Evolutionary conservation across 441 rosid species (phyloP).

Genomic region (Croton laevigatus): DNA sequence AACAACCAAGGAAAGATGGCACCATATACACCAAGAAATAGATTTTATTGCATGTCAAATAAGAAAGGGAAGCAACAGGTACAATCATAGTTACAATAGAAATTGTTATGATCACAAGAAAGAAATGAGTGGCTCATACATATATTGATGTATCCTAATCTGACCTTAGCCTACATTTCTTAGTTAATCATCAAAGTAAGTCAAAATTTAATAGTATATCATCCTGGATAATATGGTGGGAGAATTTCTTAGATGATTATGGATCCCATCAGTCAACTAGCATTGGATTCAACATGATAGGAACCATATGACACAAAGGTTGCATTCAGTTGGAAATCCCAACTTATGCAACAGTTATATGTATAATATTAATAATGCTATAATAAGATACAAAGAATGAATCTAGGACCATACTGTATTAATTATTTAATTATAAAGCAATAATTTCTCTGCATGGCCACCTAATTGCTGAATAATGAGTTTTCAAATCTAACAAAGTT

Average conservation of each 20-base stretch:
- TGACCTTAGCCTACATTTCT: not conserved
- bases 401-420: not conserved
- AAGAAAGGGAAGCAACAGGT: not conserved
- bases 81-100: not conserved
- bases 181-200: not conserved
- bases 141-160: constrained; percentile 1
- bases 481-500: not conserved
- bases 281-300: not conserved
- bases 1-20: constrained; percentile 2
- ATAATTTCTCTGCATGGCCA: not conserved
- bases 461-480: constrained; percentile 1
- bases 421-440: not conserved
- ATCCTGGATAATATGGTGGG: not conserved
- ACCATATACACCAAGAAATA: not conserved
- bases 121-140: not conserved
- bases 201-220: not conserved
- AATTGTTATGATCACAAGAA: not conserved
- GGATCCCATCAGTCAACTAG: not conserved
- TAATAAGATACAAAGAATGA: not conserved
- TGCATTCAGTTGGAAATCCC: not conserved
- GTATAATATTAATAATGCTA: not conserved
- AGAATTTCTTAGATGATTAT: not conserved
- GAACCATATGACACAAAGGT: not conserved
- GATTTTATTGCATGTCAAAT: not conserved
- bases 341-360: not conserved